phyloP scores from a whole-genome alignment of 1,139 yeast genomes.

The Blastobotrys indianensis region DNA sequence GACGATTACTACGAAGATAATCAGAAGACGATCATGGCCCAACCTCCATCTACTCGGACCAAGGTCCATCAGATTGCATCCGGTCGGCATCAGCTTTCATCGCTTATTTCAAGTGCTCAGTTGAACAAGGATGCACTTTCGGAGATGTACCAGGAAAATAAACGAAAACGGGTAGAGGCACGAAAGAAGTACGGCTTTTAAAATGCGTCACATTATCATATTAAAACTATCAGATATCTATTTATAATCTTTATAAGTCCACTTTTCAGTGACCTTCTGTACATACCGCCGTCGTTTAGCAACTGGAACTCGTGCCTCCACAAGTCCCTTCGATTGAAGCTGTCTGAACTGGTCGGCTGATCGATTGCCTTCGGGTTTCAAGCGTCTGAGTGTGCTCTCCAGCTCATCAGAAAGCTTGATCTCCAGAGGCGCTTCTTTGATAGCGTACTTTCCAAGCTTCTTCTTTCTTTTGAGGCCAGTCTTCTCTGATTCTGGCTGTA shows the following conservation, averaged over 20 bases:
- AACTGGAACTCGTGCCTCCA: slow-evolving; percentile 77
- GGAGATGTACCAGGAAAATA: slow-evolving; percentile 23
- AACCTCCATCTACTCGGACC: not conserved
- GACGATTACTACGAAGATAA: slow-evolving; percentile 28
- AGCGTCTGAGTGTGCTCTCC: slow-evolving; percentile 72
- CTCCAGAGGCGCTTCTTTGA: slow-evolving; percentile 64
- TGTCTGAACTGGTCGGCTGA: slow-evolving; percentile 76
- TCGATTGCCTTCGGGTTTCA: slow-evolving; percentile 88
- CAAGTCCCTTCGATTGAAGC: slow-evolving; percentile 76
- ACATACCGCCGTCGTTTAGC: slow-evolving; percentile 58
- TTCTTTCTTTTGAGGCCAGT: slow-evolving; percentile 26
- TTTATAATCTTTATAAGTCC: slow-evolving; percentile 78
- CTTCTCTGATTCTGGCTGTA: slow-evolving; percentile 23
- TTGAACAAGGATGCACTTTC: slow-evolving; percentile 29
- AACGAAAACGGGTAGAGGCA: slow-evolving; percentile 22
- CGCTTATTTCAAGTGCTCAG: slow-evolving; percentile 28
- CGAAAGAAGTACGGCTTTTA: slow-evolving; percentile 29
- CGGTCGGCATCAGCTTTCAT: slow-evolving; percentile 29
- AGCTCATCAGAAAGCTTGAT: slow-evolving; percentile 87
- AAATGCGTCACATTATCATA: not conserved
- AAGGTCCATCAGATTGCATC: slow-evolving; percentile 22
- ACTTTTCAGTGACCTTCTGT: slow-evolving; percentile 77
- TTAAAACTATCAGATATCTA: slow-evolving; percentile 6
- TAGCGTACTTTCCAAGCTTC: slow-evolving; percentile 45
- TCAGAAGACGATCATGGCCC: slow-evolving; percentile 11